Base-by-base conservation (phyloP, 345 rosid genomes). In the Durio zibethinus region DNA sequence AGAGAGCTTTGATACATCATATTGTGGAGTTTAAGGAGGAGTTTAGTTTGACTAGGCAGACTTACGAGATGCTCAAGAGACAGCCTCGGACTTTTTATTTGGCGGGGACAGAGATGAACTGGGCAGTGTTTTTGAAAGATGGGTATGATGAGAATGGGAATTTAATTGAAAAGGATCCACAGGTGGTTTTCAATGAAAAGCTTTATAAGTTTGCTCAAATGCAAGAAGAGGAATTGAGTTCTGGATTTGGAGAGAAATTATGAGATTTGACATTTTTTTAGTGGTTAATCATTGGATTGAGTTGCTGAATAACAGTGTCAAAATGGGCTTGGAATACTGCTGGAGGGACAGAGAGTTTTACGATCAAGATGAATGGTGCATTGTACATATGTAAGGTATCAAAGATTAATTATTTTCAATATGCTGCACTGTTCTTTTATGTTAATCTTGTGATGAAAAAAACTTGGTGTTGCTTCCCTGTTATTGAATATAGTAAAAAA, bases 101-200 rank as follows among this genome's bases (percentile, higher is more conserved):
- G 84, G 99, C 98, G 0, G 97, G 99, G 31, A 92, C 97, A 1
- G 97, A 93, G 91, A 95, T 95, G 98, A 93, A 95, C 69, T 93
- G 98, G 98, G 89, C 81, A 0, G 97, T 90, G 78, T 92, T 93
- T 67, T 75, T 91, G 85, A 93, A 84, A 47, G 91, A 93, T 79
- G 88, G 78, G 67, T 93, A 89, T 36, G 86, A 87, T 54, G 89
- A 83, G 31, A 83, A 79, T 45, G 97, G 94, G 29, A 82, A 66
- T 73, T 82, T 93, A 87, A 82, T 84, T 27, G 52, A 79, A 48
- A 93, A 92, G 84, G 98, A 92, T 83, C 97, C 92, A 0, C 97
- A 88, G 79, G 88, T 96, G 36, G 21, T 86, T 88, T 89, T 96
- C 75, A 86, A 89, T 60, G 94, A 92, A 85, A 89, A 84, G 82